phyloP scores from a whole-genome alignment of 306 rosid genomes.

The Geum urbanum region DNA sequence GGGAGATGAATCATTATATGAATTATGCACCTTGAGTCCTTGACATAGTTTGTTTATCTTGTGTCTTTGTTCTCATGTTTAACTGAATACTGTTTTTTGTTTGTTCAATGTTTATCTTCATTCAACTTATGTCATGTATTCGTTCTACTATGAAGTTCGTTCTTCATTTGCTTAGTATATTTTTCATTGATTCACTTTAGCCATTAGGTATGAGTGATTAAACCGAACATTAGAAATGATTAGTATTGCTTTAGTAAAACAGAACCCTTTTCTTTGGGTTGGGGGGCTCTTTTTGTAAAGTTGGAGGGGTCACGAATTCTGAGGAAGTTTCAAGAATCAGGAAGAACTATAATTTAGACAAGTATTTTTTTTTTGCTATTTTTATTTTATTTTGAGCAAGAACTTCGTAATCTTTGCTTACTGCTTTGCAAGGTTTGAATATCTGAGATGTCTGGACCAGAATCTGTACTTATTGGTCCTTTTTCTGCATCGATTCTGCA shows the following conservation, averaged over 20 bases:
- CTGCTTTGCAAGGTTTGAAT: neutral
- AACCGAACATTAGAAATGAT: neutral
- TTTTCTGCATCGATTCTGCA: slow-evolving; percentile 33
- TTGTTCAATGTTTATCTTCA: neutral
- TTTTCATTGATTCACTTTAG: neutral
- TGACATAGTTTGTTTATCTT: neutral
- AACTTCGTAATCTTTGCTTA: neutral
- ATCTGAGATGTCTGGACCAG: neutral
- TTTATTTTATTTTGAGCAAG: no score
- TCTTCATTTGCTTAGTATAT: neutral
- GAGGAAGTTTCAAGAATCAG: neutral
- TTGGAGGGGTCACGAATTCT: neutral
- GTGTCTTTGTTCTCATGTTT: neutral
- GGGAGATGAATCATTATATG: neutral
- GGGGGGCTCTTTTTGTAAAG: neutral
- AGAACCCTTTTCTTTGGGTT: neutral
- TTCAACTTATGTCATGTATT: neutral
- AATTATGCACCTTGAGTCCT: slow-evolving; percentile 1
- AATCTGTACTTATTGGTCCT: neutral
- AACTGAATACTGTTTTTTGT: neutral
- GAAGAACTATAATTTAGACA: neutral
- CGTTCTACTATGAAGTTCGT: neutral
- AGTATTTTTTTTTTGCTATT: no score
- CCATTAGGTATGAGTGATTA: neutral
- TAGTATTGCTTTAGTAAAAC: slow-evolving; percentile 1